Percentiles rank a stretch among this genome's conserved stretches.
Conservation (phyloP, 257 asterid species). For the Datura wrightii region DNA sequence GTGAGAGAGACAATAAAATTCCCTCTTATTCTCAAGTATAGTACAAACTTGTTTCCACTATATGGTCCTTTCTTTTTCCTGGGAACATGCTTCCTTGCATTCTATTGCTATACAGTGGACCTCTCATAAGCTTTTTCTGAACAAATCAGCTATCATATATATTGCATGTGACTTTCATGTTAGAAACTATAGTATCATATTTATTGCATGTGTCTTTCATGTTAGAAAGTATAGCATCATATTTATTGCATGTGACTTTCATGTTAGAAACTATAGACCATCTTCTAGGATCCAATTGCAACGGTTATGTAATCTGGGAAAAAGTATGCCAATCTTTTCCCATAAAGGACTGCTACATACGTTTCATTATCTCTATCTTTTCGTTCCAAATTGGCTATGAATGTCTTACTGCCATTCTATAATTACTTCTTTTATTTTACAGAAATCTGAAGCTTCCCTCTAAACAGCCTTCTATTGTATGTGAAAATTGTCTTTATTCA, state of each 20-base stretch:
- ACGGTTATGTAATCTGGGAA: background rate
- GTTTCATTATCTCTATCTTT: background rate
- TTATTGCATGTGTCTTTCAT: background rate
- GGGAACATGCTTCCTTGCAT: background rate
- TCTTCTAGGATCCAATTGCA: background rate
- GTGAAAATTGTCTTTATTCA: constrained; percentile 90
- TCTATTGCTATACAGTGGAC: background rate
- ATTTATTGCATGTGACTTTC: background rate
- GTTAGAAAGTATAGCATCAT: background rate
- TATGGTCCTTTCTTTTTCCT: too few species aligned
- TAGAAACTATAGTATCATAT: background rate
- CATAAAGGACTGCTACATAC: constrained; percentile 14
- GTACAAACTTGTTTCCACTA: background rate
- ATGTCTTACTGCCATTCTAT: constrained; percentile 17
- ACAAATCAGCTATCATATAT: background rate
- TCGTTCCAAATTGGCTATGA: constrained; percentile 23
- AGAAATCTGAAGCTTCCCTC: constrained; percentile 96
- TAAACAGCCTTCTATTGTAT: constrained; percentile 79
- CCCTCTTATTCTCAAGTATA: background rate
- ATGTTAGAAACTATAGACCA: background rate
- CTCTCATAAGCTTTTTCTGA: background rate
- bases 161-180: background rate
- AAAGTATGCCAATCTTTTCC: background rate
- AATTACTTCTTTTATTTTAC: constrained; percentile 34
- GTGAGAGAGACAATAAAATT: background rate